Percentiles rank a stretch among this genome's conserved stretches.
Evolutionary conservation across 208 protist species (phyloP).

Genomic region (Spongospora subterranea): DNA sequence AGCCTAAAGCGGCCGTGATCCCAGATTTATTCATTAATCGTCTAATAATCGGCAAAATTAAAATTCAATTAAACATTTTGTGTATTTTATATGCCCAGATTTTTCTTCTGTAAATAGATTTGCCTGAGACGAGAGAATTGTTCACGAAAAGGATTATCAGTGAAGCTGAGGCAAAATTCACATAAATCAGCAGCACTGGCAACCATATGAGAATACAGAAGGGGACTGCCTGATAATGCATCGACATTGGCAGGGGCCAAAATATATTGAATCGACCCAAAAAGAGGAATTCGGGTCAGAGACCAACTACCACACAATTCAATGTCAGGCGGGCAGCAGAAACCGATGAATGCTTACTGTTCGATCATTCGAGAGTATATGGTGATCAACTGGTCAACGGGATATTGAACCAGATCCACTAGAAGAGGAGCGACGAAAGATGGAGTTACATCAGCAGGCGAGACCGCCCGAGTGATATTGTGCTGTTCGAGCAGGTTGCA

Average conservation of each 20-base stretch:
- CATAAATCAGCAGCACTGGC: not conserved
- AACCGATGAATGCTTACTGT: not conserved
- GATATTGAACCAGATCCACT: not conserved
- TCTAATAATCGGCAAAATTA: too few relatives aligned
- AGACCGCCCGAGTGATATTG: not conserved
- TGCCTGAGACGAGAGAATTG: not conserved
- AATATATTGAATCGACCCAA: not conserved
- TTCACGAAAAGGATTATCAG: not conserved
- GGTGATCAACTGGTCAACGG: slow-evolving; percentile 2
- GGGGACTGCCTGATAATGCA: not conserved
- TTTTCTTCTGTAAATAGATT: not conserved
- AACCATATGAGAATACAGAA: not conserved
- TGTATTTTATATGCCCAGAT: too few relatives aligned
- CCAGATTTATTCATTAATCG: too few relatives aligned
- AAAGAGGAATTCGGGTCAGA: not conserved
- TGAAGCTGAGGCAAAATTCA: not conserved
- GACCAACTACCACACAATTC: not conserved
- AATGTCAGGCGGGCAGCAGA: not conserved
- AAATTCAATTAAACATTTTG: too few relatives aligned
- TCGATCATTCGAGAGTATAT: not conserved
- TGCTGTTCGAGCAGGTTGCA: slow-evolving; percentile 27
- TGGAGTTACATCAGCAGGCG: not conserved
- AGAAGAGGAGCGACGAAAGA: slow-evolving; percentile 11
- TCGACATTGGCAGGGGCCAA: not conserved
- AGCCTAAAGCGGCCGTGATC: too few relatives aligned